These are phyloP conservation scores for Citrus sp. DNA, from an alignment of 345 rosid species.

Conservation along the genomic window DNA sequence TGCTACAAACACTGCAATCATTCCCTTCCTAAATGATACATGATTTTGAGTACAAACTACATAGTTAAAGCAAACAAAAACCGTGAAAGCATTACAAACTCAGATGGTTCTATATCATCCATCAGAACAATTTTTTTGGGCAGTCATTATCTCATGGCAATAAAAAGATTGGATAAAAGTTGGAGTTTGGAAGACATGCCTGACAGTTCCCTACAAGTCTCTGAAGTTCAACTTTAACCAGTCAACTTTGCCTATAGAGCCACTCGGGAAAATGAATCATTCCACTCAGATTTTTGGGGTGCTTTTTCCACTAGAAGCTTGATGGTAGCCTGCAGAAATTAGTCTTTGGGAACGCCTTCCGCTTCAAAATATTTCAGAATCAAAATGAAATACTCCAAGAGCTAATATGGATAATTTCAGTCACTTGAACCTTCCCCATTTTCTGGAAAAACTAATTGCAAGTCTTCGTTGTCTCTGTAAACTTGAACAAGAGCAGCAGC, in stretches of 20 bases:
- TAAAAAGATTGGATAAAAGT: neutral
- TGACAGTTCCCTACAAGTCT: neutral
- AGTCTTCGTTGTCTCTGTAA: constrained; percentile 88
- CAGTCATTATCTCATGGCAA: neutral
- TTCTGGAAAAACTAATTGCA: constrained; percentile 66
- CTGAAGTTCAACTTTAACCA: neutral
- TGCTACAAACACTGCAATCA: too few species aligned
- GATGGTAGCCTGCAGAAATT: neutral
- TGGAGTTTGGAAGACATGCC: neutral
- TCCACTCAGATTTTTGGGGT: neutral
- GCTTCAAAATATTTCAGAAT: neutral
- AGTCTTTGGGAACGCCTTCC: neutral
- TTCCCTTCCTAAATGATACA: too few species aligned
- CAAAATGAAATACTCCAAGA: neutral
- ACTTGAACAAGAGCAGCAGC: constrained; percentile 95
- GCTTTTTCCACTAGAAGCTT: neutral
- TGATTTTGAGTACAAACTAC: too few species aligned
- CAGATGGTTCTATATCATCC: neutral
- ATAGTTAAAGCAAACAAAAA: neutral
- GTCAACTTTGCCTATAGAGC: neutral
- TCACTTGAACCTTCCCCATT: constrained; percentile 31
- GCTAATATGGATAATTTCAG: constrained; percentile 2
- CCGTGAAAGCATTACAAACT: neutral
- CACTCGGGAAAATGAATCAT: neutral
- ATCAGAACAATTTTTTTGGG: neutral